A percentile compares a stretch with the other conserved stretches of the same genome.
Conservation (phyloP, 345 rosid species). For the Populus davidiana region DNA sequence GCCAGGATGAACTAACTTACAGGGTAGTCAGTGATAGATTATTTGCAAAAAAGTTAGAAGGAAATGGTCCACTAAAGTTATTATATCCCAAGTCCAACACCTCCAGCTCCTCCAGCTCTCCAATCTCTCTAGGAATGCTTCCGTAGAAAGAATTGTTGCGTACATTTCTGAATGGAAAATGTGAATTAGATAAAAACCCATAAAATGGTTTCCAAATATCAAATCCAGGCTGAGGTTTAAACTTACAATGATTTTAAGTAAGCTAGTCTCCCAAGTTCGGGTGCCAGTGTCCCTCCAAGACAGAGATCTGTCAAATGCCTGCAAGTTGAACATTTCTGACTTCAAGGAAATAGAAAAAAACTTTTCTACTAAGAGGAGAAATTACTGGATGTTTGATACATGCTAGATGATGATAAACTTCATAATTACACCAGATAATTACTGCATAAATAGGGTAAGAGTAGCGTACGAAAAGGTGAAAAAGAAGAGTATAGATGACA, state of each 20-base stretch:
- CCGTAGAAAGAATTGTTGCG: slow-evolving; percentile 84
- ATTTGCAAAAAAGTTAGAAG: slow-evolving; percentile 38
- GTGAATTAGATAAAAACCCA: not conserved
- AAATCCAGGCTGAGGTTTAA: not conserved
- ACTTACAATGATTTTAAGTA: slow-evolving; percentile 73
- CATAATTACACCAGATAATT: not conserved
- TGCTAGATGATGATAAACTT: not conserved
- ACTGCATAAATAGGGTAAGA: not conserved
- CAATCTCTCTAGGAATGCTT: slow-evolving; percentile 62
- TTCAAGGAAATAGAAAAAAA: not conserved
- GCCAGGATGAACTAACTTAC: slow-evolving; percentile 29
- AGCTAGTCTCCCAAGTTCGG: slow-evolving; percentile 59
- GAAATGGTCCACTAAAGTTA: slow-evolving; percentile 63
- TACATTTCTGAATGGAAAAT: slow-evolving; percentile 45
- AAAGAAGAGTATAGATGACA: not conserved
- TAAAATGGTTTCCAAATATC: not conserved
- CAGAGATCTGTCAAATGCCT: slow-evolving; percentile 73
- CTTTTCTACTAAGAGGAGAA: not conserved
- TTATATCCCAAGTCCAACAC: slow-evolving; percentile 77
- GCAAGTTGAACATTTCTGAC: slow-evolving; percentile 21
- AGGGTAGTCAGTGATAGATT: slow-evolving; percentile 43
- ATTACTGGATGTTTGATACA: not conserved
- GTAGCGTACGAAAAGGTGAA: not conserved
- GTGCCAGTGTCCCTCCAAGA: slow-evolving; percentile 66
- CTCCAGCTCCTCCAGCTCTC: slow-evolving; percentile 64